Evolutionary conservation across 345 rosid genomes (phyloP), one percentile per base, ranked within the genome.

Genomic region (Murraya paniculata): DNA sequence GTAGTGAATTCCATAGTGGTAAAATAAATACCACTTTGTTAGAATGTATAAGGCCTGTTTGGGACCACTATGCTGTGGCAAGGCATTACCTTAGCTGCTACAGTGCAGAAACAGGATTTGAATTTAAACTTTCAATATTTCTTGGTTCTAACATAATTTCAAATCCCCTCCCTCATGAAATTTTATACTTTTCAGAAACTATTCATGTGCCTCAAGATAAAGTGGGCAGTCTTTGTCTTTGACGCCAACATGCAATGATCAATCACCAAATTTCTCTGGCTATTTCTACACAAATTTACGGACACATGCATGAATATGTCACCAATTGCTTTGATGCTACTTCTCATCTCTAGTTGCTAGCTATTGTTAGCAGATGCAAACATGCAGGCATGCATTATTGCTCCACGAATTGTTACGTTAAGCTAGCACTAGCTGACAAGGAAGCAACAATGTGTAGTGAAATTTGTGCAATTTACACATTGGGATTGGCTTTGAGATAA

Each of bases 191-290:
- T 10, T 13, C 50, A 13, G 50, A 45, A 45, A 45, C 50, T 45
- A 45, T 45, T 45, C 3, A 71, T 36, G 19, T 72, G 21, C 50
- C 55, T 39, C 21, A 59, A 55, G 84, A 73, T 78, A 81, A 73
- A 59, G 56, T 24, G 48, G 61, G 50, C 36, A 39, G 22, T 53
- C 65, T 5, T 11, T 58, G 11, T 77, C 73, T 77, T 72, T 24
- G 71, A 74, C 66, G 55, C 76, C 50, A 55, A 33, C 28, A 38
- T 36, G 65, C 56, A 73, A 73, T 69, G 31, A 69, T 57, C 76
- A 19, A 27, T 50, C 73, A 48, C 18, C 50, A n/a, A 33, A 1
- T 7, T 33, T 70, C 38, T 27, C 33, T 27, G 22, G 59, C 24
- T 50, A 27, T 38, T 39, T 68, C 55, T 45, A 27, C 36, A 41